Evolutionary conservation across 2,329 filamentous ascomycete species (phyloP), one percentile per base, ranked within the genome.

Genomic region (Diplocarpon rosae): DNA sequence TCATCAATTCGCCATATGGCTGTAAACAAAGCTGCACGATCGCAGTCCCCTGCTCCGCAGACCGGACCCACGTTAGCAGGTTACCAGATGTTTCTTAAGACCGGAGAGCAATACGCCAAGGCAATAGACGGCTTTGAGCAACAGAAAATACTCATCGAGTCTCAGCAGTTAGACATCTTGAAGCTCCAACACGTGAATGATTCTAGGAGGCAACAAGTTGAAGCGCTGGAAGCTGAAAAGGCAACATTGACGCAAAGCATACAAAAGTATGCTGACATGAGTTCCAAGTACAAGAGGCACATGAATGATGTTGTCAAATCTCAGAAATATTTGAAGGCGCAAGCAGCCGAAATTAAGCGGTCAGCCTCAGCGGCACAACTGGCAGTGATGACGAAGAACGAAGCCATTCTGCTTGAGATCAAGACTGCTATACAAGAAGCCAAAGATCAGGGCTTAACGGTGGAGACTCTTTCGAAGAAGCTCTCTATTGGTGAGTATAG

Each of bases 291-390:
- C 28, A 49, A 48, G 4, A 43, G 56, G 1, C 60, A 63, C n/a
- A 57, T 66, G 27, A 58, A 59, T 39, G 59, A 65, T 16, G 39
- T 63, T 16, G 55, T 56, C 3, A 40, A 34, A 4, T 31, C 51
- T 16, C 56, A 59, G 31, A 56, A 56, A 29, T 29, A 41, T 20
- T 37, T 58, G 14, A 50, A 42, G n/a, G 39, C 45, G 9, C 35
- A 54, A 35, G 40, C 46, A 47, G 27, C 43, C n/a, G 13, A 39
- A 13, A 48, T 52, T 14, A 33, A 32, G 16, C 39, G 44, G 10
- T 24, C 15, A 17, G 17, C 31, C 3, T 27, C 45, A 20, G 36
- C 37, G 28, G 13, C 31, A n/a, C 40, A 12, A 5, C 8, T 28
- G 14, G 14, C 16, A 14, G 7, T 24, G 7, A 13, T 30, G 30